Conservation (phyloP, 2,329 filamentous ascomycete genomes). For the Botrytis fragariae region DNA sequence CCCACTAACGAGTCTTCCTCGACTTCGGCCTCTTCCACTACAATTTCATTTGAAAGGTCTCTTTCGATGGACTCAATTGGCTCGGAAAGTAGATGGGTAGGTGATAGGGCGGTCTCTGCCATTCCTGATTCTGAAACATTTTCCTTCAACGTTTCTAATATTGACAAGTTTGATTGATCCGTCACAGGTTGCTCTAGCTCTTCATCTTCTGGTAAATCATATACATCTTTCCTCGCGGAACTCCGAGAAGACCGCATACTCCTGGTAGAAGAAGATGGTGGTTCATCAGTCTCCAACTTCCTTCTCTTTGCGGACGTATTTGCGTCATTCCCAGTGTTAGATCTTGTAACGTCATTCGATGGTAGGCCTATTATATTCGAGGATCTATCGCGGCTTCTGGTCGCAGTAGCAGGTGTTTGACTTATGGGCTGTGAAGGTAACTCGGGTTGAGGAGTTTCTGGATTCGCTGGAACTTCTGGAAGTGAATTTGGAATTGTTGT, state of each 20-base stretch:
- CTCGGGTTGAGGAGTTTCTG: conserved; percentile 24
- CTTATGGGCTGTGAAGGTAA: conserved; percentile 24
- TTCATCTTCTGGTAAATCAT: conserved; percentile 28
- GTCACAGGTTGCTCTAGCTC: background rate
- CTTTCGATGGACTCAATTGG: conserved; percentile 13
- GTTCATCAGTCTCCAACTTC: conserved; percentile 32
- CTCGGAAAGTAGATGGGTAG: background rate
- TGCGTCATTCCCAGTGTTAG: conserved; percentile 33
- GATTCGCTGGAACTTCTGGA: conserved; percentile 6
- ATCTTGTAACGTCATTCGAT: conserved; percentile 15
- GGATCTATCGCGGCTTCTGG: conserved; percentile 14
- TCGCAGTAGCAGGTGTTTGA: conserved; percentile 26
- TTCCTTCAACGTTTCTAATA: background rate
- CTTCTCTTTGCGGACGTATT: conserved; percentile 39
- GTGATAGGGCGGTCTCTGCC: background rate
- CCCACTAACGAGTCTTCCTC: background rate
- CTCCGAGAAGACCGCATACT: conserved; percentile 32
- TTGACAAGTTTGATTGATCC: background rate
- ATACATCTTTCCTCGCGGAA: conserved; percentile 30
- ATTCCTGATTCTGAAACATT: background rate
- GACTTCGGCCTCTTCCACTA: background rate
- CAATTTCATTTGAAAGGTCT: background rate
- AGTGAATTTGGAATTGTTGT: conserved; percentile 12
- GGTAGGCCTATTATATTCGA: conserved; percentile 1
- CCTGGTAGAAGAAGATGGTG: conserved; percentile 28